Conservation (phyloP, 2,329 filamentous ascomycete species). For the Trichoderma hamatum region DNA sequence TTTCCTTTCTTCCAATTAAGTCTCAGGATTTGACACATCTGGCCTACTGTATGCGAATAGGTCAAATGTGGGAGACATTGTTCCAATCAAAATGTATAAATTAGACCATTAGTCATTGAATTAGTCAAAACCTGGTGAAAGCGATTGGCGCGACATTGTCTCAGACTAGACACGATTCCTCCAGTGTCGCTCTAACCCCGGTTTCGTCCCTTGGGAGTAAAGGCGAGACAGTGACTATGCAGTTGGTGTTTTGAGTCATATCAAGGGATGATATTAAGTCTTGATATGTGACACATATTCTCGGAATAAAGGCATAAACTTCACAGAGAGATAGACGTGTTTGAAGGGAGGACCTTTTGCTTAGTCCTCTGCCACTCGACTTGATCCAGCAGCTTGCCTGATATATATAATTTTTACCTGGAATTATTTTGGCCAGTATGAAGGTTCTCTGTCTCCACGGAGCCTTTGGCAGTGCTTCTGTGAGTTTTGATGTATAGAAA, state of each 20-base stretch:
- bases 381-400: neutral
- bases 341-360: neutral
- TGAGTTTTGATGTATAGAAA: slow-evolving; percentile 37
- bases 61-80: no score
- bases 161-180: neutral
- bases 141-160: neutral
- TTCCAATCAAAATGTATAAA: neutral
- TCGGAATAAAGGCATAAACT: neutral
- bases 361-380: no score
- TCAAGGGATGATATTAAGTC: neutral
- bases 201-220: neutral
- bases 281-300: neutral
- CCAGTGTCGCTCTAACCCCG: neutral
- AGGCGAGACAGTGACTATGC: neutral
- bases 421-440: slow-evolving; percentile 41
- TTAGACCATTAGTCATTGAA: neutral
- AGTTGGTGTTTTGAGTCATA: neutral
- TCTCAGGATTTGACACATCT: neutral
- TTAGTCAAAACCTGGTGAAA: neutral
- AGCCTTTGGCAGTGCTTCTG: slow-evolving; percentile 59
- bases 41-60: neutral
- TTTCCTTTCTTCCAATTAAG: neutral
- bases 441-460: slow-evolving; percentile 61
- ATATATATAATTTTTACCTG: neutral
- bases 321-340: neutral